Conservation (phyloP, 371 early-diverging fungal genomes). For the Parasitella parasitica region DNA sequence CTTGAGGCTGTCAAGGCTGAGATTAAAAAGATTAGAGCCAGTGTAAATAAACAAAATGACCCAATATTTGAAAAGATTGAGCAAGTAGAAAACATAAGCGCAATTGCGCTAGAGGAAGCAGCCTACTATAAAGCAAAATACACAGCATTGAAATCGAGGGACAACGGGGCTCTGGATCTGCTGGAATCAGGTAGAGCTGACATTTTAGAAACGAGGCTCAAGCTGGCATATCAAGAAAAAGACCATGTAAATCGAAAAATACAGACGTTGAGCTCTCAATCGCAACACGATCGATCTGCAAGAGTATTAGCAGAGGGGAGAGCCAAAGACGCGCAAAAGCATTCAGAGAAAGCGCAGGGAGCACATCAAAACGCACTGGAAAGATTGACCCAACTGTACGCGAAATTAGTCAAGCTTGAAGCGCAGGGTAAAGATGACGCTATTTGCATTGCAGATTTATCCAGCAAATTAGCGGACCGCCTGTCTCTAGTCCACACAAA, state of each 20-base stretch:
- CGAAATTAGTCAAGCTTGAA: constrained; percentile 44
- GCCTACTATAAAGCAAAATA: constrained; percentile 57
- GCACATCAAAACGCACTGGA: constrained; percentile 48
- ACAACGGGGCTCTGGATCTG: constrained; percentile 31
- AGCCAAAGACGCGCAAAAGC: constrained; percentile 36
- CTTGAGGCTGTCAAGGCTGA: constrained; percentile 42
- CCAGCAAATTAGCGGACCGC: constrained; percentile 40
- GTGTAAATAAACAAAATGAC: constrained; percentile 52
- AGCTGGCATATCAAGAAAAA: constrained; percentile 39
- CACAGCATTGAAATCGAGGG: constrained; percentile 24
- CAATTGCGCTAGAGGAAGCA: constrained; percentile 57
- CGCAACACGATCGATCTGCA: constrained; percentile 42
- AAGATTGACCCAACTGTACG: constrained; percentile 42
- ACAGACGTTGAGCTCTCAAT: constrained; percentile 26
- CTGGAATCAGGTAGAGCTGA: constrained; percentile 48
- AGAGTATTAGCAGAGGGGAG: constrained; percentile 50
- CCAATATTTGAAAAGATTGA: constrained; percentile 42
- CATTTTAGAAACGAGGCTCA: constrained; percentile 51
- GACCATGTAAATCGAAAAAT: constrained; percentile 29
- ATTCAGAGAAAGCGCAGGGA: constrained; percentile 54
- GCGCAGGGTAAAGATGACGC: constrained; percentile 43
- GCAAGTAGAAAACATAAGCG: constrained; percentile 47
- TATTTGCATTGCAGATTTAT: constrained; percentile 38
- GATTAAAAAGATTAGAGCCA: constrained; percentile 33
- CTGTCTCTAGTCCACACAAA: constrained; percentile 21